These are phyloP conservation scores for Rhinocladiella mackenziei DNA, from an alignment of 2,329 filamentous ascomycete genomes.

Conservation along the genomic window DNA sequence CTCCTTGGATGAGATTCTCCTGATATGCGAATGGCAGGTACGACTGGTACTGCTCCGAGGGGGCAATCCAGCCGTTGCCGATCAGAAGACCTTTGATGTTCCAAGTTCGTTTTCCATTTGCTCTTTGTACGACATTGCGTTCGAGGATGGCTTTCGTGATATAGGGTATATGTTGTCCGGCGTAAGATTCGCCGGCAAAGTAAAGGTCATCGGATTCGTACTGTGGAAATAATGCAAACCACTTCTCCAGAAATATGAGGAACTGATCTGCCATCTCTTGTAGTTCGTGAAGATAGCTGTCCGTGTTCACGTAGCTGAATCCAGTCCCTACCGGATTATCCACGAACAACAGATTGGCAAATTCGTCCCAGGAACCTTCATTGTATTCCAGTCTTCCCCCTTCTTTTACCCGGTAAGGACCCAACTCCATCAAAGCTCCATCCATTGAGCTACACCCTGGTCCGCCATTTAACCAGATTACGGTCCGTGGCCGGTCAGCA, in stretches of 20 bases:
- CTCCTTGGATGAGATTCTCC: slow-evolving; percentile 66
- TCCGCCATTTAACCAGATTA: slow-evolving; percentile 96
- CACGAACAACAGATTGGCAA: slow-evolving; percentile 92
- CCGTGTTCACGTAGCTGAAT: slow-evolving; percentile 89
- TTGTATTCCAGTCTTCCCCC: slow-evolving; percentile 70
- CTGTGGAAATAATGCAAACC: slow-evolving; percentile 84
- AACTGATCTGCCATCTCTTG: slow-evolving; percentile 88
- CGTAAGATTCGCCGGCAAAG: slow-evolving; percentile 92
- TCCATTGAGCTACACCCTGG: slow-evolving; percentile 98
- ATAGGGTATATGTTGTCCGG: slow-evolving; percentile 94
- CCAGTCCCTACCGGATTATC: slow-evolving; percentile 96
- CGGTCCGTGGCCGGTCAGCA: slow-evolving; percentile 80
- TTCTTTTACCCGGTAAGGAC: slow-evolving; percentile 81
- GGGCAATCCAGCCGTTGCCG: slow-evolving; percentile 96
- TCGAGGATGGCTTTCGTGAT: slow-evolving; percentile 87
- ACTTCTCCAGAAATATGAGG: slow-evolving; percentile 83
- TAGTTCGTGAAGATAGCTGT: slow-evolving; percentile 80
- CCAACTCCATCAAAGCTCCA: slow-evolving; percentile 92
- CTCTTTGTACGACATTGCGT: slow-evolving; percentile 64
- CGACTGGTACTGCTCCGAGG: slow-evolving; percentile 80
- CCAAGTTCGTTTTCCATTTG: slow-evolving; percentile 57
- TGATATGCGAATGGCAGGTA: slow-evolving; percentile 81
- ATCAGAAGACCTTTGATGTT: slow-evolving; percentile 81
- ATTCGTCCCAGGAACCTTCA: slow-evolving; percentile 97
- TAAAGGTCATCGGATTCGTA: slow-evolving; percentile 90